These are phyloP conservation scores for Lentinula aciculospora DNA, from an alignment of 768 basidiomycete species.

Conservation along the genomic window DNA sequence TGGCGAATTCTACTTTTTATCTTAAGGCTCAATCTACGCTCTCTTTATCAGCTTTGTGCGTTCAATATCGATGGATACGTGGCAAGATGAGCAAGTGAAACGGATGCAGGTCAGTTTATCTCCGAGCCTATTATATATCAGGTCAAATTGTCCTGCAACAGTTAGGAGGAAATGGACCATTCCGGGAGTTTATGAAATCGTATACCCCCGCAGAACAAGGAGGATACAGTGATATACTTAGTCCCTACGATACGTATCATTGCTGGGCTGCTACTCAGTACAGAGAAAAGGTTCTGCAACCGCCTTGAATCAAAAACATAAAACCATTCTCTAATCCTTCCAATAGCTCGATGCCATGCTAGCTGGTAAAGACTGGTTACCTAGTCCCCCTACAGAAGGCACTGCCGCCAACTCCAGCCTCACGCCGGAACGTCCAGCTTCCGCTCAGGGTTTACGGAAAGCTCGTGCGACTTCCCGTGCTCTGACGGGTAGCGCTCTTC, in stretches of 20 bases:
- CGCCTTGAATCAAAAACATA: background rate
- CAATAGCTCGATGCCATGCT: conserved; percentile 73
- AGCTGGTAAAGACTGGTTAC: conserved; percentile 74
- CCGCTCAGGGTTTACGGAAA: conserved; percentile 83
- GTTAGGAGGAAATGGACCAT: conserved; percentile 86
- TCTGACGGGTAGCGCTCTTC: conserved; percentile 36
- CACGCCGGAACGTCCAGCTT: conserved; percentile 55
- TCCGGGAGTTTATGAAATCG: conserved; percentile 70
- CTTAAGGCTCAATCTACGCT: conserved; percentile 13
- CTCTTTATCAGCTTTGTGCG: conserved; percentile 69
- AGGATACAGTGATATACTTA: conserved; percentile 60
- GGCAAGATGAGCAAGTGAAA: conserved; percentile 83
- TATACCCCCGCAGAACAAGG: conserved; percentile 64
- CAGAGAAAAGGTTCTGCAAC: conserved; percentile 85
- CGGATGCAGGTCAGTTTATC: conserved; percentile 74
- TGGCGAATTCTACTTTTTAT: conserved; percentile 6
- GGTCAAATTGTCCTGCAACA: conserved; percentile 22
- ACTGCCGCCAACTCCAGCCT: conserved; percentile 20
- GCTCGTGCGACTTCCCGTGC: conserved; percentile 68
- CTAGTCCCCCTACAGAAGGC: conserved; percentile 59
- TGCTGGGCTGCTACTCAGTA: conserved; percentile 95
- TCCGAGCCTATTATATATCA: background rate
- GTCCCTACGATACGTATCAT: conserved; percentile 76
- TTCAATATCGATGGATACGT: conserved; percentile 95
- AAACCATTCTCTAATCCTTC: conserved; percentile 13